Conservation (phyloP, 148 eudicot species). For the Tetragonia tetragonoides region DNA sequence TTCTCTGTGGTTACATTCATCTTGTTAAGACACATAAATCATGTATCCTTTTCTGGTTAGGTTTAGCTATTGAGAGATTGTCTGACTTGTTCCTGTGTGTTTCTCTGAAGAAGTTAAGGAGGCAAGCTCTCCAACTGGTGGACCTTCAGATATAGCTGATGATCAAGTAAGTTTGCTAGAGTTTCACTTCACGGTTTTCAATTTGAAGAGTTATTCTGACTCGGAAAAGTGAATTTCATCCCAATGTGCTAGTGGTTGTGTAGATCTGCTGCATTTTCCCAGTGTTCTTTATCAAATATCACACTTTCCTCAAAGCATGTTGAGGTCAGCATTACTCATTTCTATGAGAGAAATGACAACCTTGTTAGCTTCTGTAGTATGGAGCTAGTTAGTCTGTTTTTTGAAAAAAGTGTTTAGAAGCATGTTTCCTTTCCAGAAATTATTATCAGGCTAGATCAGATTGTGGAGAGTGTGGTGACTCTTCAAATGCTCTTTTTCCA, state of each 20-base stretch:
- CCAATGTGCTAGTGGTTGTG: not conserved
- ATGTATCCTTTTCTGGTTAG: constrained; percentile 1
- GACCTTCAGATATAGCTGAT: constrained; percentile 31
- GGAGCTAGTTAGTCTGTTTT: not conserved
- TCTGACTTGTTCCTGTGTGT: constrained; percentile 17
- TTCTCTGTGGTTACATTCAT: not conserved
- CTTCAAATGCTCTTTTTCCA: constrained; percentile 19
- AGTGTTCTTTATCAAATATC: not conserved
- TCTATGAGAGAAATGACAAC: not conserved
- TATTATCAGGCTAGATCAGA: not conserved
- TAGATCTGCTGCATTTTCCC: not conserved
- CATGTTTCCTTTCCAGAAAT: not conserved
- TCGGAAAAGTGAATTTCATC: not conserved
- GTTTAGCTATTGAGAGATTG: not conserved
- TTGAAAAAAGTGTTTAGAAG: not conserved
- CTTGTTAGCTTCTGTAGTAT: not conserved
- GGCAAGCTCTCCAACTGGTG: constrained; percentile 31
- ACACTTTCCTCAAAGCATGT: not conserved
- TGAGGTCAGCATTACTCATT: not conserved
- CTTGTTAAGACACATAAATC: not conserved
- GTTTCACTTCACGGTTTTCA: not conserved
- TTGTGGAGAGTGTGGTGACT: not conserved
- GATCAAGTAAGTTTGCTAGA: constrained; percentile 46
- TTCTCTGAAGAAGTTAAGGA: constrained; percentile 42
- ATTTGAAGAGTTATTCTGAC: not conserved